Base-by-base conservation (phyloP, 768 basidiomycete species). In the Mycena maculata region DNA sequence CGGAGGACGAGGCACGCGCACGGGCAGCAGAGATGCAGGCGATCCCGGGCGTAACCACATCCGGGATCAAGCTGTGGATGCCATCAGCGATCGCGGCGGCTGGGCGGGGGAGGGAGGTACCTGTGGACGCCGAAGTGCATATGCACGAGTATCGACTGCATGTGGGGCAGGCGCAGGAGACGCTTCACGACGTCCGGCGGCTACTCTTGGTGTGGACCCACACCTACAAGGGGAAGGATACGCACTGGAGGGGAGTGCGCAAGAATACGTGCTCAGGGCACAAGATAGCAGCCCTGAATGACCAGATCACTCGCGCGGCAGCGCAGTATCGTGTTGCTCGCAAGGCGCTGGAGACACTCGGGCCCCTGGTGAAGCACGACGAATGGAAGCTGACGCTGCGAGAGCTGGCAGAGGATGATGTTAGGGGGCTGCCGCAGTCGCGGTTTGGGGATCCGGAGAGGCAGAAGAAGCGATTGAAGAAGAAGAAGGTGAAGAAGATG, bases 111-210 rank as follows among this genome's bases (percentile, higher is more conserved):
- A 59, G 10, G n/a, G 36, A 49, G 27, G 39, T 30, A 20, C n/a
- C 41, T n/a, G 44, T 42, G 36, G 7, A 62, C 54, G 20, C 20
- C 38, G 30, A 33, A 10, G 30, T 69, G 10, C 48, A 66, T 13
- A 31, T 20, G 12, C 39, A 63, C 44, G 75, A 76, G 52, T 67
- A 58, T 55, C 41, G 50, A 5, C 38, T 74, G 12, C 67, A 67
- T 3, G 44, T 49, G 31, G 70, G 52, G 12, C 64, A 74, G 33
- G 71, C 65, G 0, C 18, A 60, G 16, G 69, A 68, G 22, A 44
- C 63, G 3, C 57, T 76, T 6, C 56, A 67, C 18, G 69, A 73
- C 8, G 38, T 76, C 15, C 55, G 70, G 8, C 36, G 52, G 11
- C 65, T 71, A 20, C 53, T 76, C 27, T 57, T 65, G n/a, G 54